phyloP scores from a whole-genome alignment of 768 basidiomycete species.

The Coprinopsis marcescibilis region DNA sequence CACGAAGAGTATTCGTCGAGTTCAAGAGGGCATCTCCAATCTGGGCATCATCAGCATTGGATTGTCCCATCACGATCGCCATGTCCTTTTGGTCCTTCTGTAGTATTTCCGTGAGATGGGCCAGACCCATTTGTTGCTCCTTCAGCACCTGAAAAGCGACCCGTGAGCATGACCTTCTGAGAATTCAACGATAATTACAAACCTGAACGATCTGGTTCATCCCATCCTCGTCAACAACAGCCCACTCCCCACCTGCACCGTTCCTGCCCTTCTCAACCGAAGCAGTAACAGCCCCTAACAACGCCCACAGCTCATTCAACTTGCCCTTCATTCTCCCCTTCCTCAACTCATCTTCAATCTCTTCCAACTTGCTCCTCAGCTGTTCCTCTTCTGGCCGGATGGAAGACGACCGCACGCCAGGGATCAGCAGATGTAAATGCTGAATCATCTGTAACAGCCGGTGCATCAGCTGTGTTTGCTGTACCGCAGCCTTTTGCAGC shows the following conservation, averaged over 20 bases:
- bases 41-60: conserved; percentile 16
- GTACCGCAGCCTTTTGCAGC: conserved; percentile 52
- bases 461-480: conserved; percentile 66
- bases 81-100: conserved; percentile 61
- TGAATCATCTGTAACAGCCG: conserved; percentile 65
- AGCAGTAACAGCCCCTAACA: conserved; percentile 68
- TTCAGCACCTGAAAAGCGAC: conserved; percentile 51
- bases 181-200: conserved; percentile 4
- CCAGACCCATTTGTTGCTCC: conserved; percentile 76
- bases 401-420: conserved; percentile 65
- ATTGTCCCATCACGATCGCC: conserved; percentile 52
- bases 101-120: conserved; percentile 73
- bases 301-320: conserved; percentile 81
- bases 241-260: conserved; percentile 57
- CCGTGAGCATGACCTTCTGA: conserved; percentile 9
- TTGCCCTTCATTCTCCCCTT: conserved; percentile 62
- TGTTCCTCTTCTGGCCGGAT: conserved; percentile 79
- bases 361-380: conserved; percentile 64
- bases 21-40: conserved; percentile 28
- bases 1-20: conserved; percentile 30
- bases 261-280: conserved; percentile 43
- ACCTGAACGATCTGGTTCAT: conserved; percentile 73
- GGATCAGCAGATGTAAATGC: conserved; percentile 75
- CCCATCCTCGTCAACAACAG: conserved; percentile 84
- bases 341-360: conserved; percentile 67